Percentiles rank a stretch among this genome's conserved stretches.
These are phyloP conservation scores for Podospora tetraspora DNA, from an alignment of 495 filamentous ascomycete species.

Conservation along the genomic window DNA sequence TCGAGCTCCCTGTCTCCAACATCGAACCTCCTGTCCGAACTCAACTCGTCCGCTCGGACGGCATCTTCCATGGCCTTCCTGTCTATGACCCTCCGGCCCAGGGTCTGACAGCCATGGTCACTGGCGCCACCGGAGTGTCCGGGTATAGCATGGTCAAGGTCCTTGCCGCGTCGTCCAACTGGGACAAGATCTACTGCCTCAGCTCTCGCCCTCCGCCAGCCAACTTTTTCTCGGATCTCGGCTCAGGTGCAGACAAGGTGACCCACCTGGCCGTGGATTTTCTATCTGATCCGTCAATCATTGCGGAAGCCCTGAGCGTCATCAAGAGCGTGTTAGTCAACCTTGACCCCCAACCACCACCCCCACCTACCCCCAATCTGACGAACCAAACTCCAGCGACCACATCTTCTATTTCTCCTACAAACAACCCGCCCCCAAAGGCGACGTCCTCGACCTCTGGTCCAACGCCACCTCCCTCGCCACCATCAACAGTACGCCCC, in stretches of 20 bases:
- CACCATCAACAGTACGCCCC: slow-evolving; percentile 9
- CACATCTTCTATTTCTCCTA: slow-evolving; percentile 55
- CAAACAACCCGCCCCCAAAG: slow-evolving; percentile 41
- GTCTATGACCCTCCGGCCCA: slow-evolving; percentile 26
- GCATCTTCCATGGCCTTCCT: slow-evolving; percentile 47
- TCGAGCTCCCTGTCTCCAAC: not conserved
- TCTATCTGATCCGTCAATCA: slow-evolving; percentile 35
- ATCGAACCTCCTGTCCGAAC: not conserved
- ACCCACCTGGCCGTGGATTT: slow-evolving; percentile 48
- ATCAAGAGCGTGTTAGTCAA: slow-evolving; percentile 19
- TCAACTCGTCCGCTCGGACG: slow-evolving; percentile 28
- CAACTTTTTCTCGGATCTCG: slow-evolving; percentile 21
- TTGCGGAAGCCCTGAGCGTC: slow-evolving; percentile 32
- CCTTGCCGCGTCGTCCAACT: slow-evolving; percentile 41
- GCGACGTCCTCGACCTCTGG: slow-evolving; percentile 37
- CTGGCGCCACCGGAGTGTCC: slow-evolving; percentile 49
- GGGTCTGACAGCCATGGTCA: slow-evolving; percentile 47
- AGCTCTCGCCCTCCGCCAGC: slow-evolving; percentile 38
- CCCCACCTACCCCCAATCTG: not conserved
- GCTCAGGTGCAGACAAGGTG: slow-evolving; percentile 25
- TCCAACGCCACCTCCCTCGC: slow-evolving; percentile 42
- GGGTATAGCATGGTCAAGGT: slow-evolving; percentile 46
- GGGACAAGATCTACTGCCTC: slow-evolving; percentile 50
- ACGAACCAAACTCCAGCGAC: slow-evolving; percentile 30
- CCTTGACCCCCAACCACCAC: not conserved